Evolutionary conservation across 2,329 filamentous ascomycete genomes (phyloP).

Genomic region (Lasiodiplodia citricola): DNA sequence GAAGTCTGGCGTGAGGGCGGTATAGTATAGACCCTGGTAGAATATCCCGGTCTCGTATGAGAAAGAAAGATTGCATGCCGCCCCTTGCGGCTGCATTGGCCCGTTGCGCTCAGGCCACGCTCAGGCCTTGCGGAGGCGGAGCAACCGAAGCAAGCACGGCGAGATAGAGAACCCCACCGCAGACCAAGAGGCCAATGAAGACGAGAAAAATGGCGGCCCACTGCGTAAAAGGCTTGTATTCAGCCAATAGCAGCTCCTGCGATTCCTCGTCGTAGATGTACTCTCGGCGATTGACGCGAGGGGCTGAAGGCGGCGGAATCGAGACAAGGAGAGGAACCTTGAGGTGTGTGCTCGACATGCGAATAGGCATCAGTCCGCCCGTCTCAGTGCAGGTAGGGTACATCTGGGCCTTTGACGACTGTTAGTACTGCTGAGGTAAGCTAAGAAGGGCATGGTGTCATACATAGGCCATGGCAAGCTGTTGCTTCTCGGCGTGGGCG

Average conservation of each 20-base stretch:
- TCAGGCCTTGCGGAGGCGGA: conserved; percentile 8
- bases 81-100: conserved; percentile 10
- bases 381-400: conserved; percentile 10
- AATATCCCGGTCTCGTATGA: not conserved
- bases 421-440: not conserved
- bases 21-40: not conserved
- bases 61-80: conserved; percentile 2
- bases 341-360: conserved; percentile 7
- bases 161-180: conserved; percentile 12
- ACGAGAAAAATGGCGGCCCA: conserved; percentile 8
- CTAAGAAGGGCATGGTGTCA: not conserved
- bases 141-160: conserved; percentile 16
- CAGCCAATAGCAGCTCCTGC: conserved; percentile 10
- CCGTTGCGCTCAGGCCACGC: conserved; percentile 13
- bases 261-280: conserved; percentile 20
- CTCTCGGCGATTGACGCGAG: not conserved
- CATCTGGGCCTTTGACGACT: not conserved
- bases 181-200: conserved; percentile 20
- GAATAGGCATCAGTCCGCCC: conserved; percentile 11
- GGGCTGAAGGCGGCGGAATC: conserved; percentile 14
- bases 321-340: conserved; percentile 16
- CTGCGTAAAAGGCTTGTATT: conserved; percentile 18
- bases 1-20: not conserved
- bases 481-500: conserved; percentile 15
- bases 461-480: conserved; percentile 13